Evolutionary conservation across 139 green algal genomes (phyloP), one percentile per base, ranked within the genome.

Genomic region (Chlamydomonas asymmetrica): DNA sequence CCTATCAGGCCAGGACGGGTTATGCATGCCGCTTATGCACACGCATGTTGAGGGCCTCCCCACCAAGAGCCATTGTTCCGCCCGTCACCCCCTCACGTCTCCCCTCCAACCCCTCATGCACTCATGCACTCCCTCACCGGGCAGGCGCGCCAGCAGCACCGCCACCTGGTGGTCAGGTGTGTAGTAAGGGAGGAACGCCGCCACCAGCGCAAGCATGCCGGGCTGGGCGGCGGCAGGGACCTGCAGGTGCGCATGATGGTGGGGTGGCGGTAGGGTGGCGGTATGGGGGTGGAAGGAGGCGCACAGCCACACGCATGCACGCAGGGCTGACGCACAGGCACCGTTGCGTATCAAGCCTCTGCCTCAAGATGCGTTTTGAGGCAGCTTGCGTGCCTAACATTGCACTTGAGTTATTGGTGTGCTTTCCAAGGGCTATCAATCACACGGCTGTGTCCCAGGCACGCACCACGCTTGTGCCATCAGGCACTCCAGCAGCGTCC

Each of bases 161-260:
- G 48, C 6, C 0, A 60, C 37, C 41, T 62, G 37, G 38, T 59
- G 54, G 3, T 80, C 64, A 39, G 39, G 29, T 7, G 64, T 52
- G 43, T 96, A 94, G 81, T 93, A 95, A 5, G 91, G 91, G 54
- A 92, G 61, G 61, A 92, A 93, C 22, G 79, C 73, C 0, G 87
- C 91, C 1, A 81, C 72, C 20, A 93, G 72, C 3, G 74, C 73
- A 23, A 94, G 56, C 48, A 92, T 43, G 35, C 38, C 73, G 25
- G 79, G 75, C 2, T 86, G 68, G 0, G 80, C 79, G 0, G 84
- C 63, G 3, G 35, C 29, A 0, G 90, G 90, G 64, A 94, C 73
- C 18, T n/a, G 52, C 35, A 16, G 70, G 41, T 60, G 40, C 9
- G 23, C 34, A 2, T 57, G 56, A 5, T 32, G 32, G 41, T 7